Evolutionary conservation across 140 eudicot species (phyloP).

Genomic region (Flaveria floridana): DNA sequence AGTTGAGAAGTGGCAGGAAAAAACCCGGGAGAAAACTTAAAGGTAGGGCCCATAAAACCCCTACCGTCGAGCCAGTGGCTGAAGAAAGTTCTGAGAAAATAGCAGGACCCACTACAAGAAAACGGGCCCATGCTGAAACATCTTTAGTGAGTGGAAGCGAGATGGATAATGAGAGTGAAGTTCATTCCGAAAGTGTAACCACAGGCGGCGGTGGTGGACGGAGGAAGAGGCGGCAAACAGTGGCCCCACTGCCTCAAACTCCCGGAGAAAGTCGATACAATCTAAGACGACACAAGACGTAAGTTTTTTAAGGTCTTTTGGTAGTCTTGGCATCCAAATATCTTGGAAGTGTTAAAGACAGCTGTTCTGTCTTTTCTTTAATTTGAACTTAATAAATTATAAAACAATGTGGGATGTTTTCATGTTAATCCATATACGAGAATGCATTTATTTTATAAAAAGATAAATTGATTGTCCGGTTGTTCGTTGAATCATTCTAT

Average conservation of each 20-base stretch:
- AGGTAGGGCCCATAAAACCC: conserved; percentile 48
- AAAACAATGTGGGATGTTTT: conserved; percentile 1
- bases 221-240: conserved; percentile 74
- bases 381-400: conserved; percentile 7
- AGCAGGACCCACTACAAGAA: conserved; percentile 37
- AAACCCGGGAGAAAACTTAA: conserved; percentile 42
- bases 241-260: conserved; percentile 43
- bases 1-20: conserved; percentile 41
- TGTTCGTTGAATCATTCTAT: neutral
- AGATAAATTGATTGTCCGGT: neutral
- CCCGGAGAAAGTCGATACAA: conserved; percentile 74
- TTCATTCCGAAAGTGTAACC: conserved; percentile 66
- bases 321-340: conserved; percentile 14
- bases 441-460: conserved; percentile 6
- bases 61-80: conserved; percentile 53
- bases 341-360: neutral
- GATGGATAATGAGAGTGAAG: conserved; percentile 68
- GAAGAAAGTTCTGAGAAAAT: conserved; percentile 54
- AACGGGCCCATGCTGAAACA: conserved; percentile 51
- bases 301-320: conserved; percentile 36
- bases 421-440: neutral
- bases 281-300: conserved; percentile 81
- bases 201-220: conserved; percentile 48
- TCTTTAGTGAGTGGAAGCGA: conserved; percentile 55
- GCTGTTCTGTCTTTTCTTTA: neutral